These are phyloP conservation scores for Vanrija humicola DNA, from an alignment of 1,284 basidiomycete genomes.

Conservation along the genomic window DNA sequence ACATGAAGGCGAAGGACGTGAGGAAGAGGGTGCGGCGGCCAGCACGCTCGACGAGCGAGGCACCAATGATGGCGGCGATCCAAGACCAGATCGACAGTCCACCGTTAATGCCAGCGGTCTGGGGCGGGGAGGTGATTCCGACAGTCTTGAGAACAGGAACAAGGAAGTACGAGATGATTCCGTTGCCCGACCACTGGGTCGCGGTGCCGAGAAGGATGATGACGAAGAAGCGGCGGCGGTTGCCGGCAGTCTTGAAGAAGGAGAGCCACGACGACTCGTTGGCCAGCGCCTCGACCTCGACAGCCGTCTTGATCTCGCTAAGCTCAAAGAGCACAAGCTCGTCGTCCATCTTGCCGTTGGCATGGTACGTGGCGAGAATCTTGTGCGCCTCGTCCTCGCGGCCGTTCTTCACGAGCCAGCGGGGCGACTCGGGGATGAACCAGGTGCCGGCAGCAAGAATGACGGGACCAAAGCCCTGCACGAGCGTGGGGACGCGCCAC, in stretches of 20 bases:
- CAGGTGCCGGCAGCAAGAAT: constrained; percentile 54
- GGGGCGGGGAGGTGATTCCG: constrained; percentile 61
- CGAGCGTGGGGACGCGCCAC: constrained; percentile 59
- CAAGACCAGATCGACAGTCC: constrained; percentile 52
- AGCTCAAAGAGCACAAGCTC: constrained; percentile 47
- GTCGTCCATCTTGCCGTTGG: constrained; percentile 46
- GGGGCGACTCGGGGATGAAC: constrained; percentile 66
- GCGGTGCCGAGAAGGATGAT: constrained; percentile 55
- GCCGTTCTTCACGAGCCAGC: constrained; percentile 60
- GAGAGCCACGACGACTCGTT: constrained; percentile 20
- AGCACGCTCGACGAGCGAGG: constrained; percentile 25
- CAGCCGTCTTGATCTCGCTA: constrained; percentile 47
- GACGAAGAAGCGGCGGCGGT: constrained; percentile 42
- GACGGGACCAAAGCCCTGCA: constrained; percentile 63
- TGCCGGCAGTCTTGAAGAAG: constrained; percentile 34
- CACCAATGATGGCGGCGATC: constrained; percentile 30
- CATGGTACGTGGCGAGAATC: constrained; percentile 63
- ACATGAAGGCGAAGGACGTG: constrained; percentile 62
- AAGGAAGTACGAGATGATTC: constrained; percentile 64
- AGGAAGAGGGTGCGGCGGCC: constrained; percentile 47
- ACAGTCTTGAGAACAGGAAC: constrained; percentile 64
- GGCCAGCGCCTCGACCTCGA: constrained; percentile 36
- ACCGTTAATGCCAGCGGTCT: constrained; percentile 66
- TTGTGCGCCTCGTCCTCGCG: constrained; percentile 54
- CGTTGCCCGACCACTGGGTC: constrained; percentile 57